Percentiles rank a stretch among this genome's conserved stretches.
These are phyloP conservation scores for Microcos paniculata DNA, from an alignment of 345 rosid species.

Conservation along the genomic window DNA sequence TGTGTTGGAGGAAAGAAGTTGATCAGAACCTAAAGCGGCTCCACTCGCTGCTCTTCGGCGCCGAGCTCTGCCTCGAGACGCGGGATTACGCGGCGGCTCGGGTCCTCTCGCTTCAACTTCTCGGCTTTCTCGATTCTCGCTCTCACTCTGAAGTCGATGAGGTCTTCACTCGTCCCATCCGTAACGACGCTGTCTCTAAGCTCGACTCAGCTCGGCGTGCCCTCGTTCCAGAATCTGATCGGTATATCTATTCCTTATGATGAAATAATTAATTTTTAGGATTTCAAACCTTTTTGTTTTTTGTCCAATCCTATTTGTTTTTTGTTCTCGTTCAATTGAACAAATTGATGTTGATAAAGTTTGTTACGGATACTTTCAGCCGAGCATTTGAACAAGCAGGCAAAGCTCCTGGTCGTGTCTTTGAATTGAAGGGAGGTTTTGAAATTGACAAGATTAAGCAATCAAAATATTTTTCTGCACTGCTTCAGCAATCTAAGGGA, in stretches of 20 bases:
- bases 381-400: conserved; percentile 77
- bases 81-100: conserved; percentile 70
- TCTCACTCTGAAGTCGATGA: conserved; percentile 56
- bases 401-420: conserved; percentile 53
- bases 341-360: conserved; percentile 12
- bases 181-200: conserved; percentile 61
- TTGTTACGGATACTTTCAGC: conserved; percentile 34
- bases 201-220: conserved; percentile 59
- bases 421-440: conserved; percentile 46
- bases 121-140: conserved; percentile 88
- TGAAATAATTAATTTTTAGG: not conserved
- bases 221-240: conserved; percentile 70
- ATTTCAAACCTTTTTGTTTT: not conserved
- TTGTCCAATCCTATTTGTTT: too few species aligned
- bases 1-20: conserved; percentile 68
- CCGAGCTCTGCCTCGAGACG: conserved; percentile 66
- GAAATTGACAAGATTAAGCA: conserved; percentile 65
- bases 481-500: conserved; percentile 48
- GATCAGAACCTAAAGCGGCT: conserved; percentile 83
- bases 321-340: not conserved
- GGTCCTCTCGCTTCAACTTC: conserved; percentile 72
- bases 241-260: conserved; percentile 34
- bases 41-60: conserved; percentile 80
- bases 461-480: conserved; percentile 57
- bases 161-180: conserved; percentile 61